Conservation (phyloP, 1,284 basidiomycete species). For the Polyporus tsugae region DNA sequence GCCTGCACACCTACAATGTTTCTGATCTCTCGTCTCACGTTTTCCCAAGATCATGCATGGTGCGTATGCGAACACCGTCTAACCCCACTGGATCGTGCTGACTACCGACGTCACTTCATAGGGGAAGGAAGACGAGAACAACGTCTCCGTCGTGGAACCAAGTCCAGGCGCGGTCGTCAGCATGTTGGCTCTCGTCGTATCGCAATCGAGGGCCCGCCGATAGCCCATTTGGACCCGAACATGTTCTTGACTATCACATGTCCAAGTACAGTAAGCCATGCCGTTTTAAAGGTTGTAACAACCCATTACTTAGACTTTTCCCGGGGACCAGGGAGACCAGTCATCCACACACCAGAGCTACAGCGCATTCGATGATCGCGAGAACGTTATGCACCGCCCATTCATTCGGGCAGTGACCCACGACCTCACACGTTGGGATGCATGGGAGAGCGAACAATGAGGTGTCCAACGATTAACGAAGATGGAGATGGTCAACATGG, state of each 20-base stretch:
- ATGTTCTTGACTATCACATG: background rate
- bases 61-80: slow-evolving; percentile 9
- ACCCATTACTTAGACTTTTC: background rate
- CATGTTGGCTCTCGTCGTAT: background rate
- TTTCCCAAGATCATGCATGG: slow-evolving; percentile 16
- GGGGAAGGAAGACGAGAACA: background rate
- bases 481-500: slow-evolving; percentile 21
- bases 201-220: background rate
- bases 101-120: background rate
- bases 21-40: slow-evolving; percentile 3
- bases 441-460: slow-evolving; percentile 16
- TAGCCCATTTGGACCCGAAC: background rate
- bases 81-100: background rate
- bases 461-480: slow-evolving; percentile 10
- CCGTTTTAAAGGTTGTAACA: background rate
- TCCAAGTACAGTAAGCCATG: background rate
- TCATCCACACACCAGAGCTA: background rate
- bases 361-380: slow-evolving; percentile 28
- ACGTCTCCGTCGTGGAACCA: background rate
- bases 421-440: background rate
- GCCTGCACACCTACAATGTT: background rate
- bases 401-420: background rate
- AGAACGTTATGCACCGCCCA: slow-evolving; percentile 15
- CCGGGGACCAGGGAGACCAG: background rate
- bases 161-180: background rate